Conservation (phyloP, 345 rosid species). For the Salix exigua region DNA sequence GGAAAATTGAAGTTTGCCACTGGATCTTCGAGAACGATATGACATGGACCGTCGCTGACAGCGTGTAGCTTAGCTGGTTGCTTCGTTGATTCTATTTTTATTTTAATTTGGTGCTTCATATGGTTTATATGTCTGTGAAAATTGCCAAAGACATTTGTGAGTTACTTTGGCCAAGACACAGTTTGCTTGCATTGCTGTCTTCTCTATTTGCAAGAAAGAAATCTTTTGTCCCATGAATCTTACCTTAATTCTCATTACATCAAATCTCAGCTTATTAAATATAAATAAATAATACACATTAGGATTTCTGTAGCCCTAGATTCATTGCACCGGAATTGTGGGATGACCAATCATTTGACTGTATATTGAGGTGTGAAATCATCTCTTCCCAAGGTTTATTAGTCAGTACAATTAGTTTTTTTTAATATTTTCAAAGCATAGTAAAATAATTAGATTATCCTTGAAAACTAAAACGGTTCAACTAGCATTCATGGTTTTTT, state of each 20-base stretch:
- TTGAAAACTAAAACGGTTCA: no score
- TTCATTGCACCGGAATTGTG: no score
- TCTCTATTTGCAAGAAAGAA: not conserved
- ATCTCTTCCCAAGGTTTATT: no score
- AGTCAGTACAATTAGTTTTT: no score
- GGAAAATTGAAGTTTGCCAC: conserved; percentile 30
- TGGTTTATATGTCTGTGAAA: not conserved
- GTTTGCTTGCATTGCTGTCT: not conserved
- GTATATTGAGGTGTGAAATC: no score
- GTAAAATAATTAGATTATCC: no score
- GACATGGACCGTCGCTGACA: conserved; percentile 27
- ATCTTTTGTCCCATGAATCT: not conserved
- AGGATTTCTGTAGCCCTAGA: no score
- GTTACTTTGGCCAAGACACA: not conserved
- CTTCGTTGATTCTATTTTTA: not conserved
- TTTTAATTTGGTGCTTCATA: not conserved
- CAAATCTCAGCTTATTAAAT: not conserved
- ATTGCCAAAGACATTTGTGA: not conserved
- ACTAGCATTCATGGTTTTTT: no score
- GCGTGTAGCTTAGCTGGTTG: not conserved
- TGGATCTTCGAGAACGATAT: conserved; percentile 37
- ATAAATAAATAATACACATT: no score
- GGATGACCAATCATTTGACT: no score
- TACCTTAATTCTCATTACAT: not conserved
- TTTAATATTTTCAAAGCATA: no score